Conservation (phyloP, 1,139 yeast species). For the Sugiyamaella sp. region DNA sequence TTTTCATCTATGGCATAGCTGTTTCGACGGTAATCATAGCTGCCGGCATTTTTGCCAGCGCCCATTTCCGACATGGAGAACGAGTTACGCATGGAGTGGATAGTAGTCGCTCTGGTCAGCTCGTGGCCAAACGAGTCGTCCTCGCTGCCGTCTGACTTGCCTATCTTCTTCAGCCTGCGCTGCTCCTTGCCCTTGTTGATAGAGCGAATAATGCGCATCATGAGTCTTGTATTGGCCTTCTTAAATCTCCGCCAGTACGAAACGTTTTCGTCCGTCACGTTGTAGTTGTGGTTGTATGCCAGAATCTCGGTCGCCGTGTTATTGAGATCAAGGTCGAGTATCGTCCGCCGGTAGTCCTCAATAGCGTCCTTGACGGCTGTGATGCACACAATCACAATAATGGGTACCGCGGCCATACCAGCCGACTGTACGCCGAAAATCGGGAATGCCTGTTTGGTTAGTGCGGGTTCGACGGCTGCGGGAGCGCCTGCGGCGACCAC, state of each 20-base stretch:
- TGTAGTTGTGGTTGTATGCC: conserved; percentile 69
- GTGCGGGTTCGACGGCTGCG: background rate
- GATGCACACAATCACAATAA: conserved; percentile 84
- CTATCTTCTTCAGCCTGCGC: conserved; percentile 20
- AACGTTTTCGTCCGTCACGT: conserved; percentile 70
- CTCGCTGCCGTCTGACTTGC: background rate
- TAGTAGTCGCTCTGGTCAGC: conserved; percentile 30
- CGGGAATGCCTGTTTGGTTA: conserved; percentile 51
- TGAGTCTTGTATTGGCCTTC: conserved; percentile 47
- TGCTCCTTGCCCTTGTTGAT: conserved; percentile 31
- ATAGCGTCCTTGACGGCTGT: conserved; percentile 93
- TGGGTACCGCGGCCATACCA: conserved; percentile 89
- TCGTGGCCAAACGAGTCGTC: conserved; percentile 24
- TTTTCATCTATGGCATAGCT: background rate
- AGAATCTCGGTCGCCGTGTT: conserved; percentile 83
- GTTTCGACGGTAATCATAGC: background rate
- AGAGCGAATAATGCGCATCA: conserved; percentile 31
- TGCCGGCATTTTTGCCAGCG: background rate
- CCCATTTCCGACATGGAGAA: conserved; percentile 14
- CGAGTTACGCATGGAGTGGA: conserved; percentile 32
- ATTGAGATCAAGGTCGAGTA: conserved; percentile 80
- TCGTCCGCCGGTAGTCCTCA: conserved; percentile 87
- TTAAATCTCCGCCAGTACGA: conserved; percentile 69
- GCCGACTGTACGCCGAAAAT: conserved; percentile 92
- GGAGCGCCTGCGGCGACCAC: conserved; percentile 16